Evolutionary conservation across 2,329 filamentous ascomycete species (phyloP).

Genomic region (Cordyceps cicadae): DNA sequence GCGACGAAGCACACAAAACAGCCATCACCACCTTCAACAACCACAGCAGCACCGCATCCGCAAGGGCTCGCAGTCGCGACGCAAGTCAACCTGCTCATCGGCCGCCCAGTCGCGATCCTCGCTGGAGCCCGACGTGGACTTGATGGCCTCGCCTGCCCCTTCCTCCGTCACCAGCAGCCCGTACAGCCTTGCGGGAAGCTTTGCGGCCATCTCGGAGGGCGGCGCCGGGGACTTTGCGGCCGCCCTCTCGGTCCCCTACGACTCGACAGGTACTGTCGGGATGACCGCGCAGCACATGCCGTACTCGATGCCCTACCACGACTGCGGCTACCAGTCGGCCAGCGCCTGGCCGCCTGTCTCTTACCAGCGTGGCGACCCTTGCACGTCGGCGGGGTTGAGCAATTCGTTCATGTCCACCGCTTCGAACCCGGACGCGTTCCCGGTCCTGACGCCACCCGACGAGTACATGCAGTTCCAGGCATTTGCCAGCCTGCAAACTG

Average conservation of each 20-base stretch:
- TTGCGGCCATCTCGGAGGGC: neutral
- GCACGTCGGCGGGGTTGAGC: neutral
- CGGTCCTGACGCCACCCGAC: constrained; percentile 5
- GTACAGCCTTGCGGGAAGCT: constrained; percentile 3
- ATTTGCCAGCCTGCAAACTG: neutral
- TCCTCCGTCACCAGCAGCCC: constrained; percentile 4
- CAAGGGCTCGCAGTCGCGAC: constrained; percentile 7
- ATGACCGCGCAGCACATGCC: neutral
- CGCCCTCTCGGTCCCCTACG: neutral
- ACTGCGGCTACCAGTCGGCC: neutral
- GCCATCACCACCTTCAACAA: neutral
- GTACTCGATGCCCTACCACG: constrained; percentile 6
- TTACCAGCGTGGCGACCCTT: neutral
- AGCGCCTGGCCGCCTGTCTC: neutral
- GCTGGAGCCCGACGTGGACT: constrained; percentile 3
- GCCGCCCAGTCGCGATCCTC: constrained; percentile 3
- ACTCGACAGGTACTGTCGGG: neutral
- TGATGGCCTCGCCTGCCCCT: neutral
- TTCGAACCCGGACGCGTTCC: constrained; percentile 3
- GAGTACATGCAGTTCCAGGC: constrained; percentile 10
- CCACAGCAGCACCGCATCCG: neutral
- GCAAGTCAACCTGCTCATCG: constrained; percentile 4
- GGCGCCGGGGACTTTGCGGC: neutral
- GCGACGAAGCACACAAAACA: neutral
- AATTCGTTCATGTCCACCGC: constrained; percentile 1